Conservation (phyloP, 352 stramenopile genomes). For the Phytophthora lateralis region DNA sequence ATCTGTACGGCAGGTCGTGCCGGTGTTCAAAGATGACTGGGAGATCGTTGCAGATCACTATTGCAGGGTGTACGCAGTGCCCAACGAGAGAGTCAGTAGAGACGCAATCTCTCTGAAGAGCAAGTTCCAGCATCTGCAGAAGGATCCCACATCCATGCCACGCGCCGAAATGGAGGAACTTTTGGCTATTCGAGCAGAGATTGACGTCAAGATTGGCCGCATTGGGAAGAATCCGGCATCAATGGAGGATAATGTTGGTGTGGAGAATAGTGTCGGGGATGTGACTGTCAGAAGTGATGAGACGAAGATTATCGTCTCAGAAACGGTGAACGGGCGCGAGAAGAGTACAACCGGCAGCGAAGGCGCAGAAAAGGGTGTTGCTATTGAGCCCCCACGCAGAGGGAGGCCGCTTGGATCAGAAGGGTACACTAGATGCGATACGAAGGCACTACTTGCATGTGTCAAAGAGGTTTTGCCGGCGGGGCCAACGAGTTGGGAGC, state of each 20-base stretch:
- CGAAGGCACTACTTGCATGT: slow-evolving; percentile 26
- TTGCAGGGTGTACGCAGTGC: slow-evolving; percentile 27
- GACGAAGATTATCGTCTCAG: neutral
- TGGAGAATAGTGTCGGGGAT: slow-evolving; percentile 1
- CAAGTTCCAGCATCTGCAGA: slow-evolving; percentile 39
- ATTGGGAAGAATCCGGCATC: neutral
- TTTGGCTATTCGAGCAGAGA: slow-evolving; percentile 22
- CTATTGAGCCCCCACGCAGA: slow-evolving; percentile 16
- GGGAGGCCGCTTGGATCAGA: slow-evolving; percentile 37
- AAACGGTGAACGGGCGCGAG: neutral
- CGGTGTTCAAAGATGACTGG: slow-evolving; percentile 27
- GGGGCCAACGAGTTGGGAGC: slow-evolving; percentile 33
- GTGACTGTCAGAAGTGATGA: slow-evolving; percentile 6
- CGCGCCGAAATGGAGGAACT: slow-evolving; percentile 25
- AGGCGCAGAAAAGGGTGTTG: slow-evolving; percentile 7
- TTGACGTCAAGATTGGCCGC: slow-evolving; percentile 24
- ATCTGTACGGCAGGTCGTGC: slow-evolving; percentile 22
- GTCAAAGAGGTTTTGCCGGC: slow-evolving; percentile 34
- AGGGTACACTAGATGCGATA: slow-evolving; percentile 37
- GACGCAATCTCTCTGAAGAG: slow-evolving; percentile 37
- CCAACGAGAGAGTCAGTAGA: slow-evolving; percentile 20
- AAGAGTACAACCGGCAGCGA: slow-evolving; percentile 15
- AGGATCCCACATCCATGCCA: slow-evolving; percentile 10
- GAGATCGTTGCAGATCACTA: slow-evolving; percentile 34
- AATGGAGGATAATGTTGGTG: neutral